Evolutionary conservation across 441 rosid genomes (phyloP).

Genomic region (Eruca vesicaria): DNA sequence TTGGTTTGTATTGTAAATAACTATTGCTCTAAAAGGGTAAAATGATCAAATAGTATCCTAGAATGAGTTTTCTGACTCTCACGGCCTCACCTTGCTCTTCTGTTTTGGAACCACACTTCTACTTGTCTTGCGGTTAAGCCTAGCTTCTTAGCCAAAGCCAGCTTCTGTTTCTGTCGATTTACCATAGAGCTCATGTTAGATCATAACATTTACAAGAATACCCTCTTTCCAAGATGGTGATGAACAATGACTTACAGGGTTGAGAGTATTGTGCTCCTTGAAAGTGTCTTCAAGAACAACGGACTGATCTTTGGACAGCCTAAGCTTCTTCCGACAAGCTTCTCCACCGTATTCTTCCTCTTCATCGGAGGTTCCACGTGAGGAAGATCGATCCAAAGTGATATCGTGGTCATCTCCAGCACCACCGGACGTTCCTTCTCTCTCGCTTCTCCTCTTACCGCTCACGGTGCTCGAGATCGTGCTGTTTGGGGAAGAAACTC

Average conservation of each 20-base stretch:
- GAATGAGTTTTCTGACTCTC: not conserved
- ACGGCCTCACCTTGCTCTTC: constrained; percentile 96
- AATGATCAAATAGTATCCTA: not conserved
- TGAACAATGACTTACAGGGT: constrained; percentile 59
- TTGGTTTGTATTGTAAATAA: constrained; percentile 11
- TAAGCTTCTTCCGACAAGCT: constrained; percentile 79
- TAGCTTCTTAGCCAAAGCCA: constrained; percentile 83
- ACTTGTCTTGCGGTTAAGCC: constrained; percentile 87
- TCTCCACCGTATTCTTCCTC: constrained; percentile 71
- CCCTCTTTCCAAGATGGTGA: not conserved
- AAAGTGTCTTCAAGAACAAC: constrained; percentile 88
- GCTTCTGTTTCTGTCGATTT: constrained; percentile 72
- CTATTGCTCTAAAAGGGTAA: not conserved
- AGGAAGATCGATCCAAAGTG: constrained; percentile 56
- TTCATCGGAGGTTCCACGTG: constrained; percentile 73
- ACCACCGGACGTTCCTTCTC: constrained; percentile 48
- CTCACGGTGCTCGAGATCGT: constrained; percentile 71
- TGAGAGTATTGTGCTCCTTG: constrained; percentile 91
- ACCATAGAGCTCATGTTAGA: not conserved
- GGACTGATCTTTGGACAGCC: constrained; percentile 94
- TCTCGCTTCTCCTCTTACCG: constrained; percentile 82
- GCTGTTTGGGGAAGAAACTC: constrained; percentile 89
- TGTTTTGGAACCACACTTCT: constrained; percentile 99
- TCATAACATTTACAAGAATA: not conserved
- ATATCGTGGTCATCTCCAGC: constrained; percentile 51